Evolutionary conservation across 805 yeast species (phyloP).

Genomic region (Candida sonorensis): DNA sequence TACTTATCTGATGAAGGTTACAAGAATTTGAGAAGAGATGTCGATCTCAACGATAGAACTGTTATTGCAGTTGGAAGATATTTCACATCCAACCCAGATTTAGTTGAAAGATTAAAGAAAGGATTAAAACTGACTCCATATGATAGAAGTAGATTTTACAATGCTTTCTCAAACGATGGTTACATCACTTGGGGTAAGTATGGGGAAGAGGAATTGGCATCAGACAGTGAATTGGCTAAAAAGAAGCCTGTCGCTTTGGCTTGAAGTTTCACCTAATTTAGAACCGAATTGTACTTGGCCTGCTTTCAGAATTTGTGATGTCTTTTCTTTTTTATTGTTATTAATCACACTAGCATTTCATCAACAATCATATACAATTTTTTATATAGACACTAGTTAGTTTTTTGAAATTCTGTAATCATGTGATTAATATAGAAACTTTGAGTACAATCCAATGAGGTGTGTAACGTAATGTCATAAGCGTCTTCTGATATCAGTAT

Average conservation of each 20-base stretch:
- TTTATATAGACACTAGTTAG: too few relatives aligned
- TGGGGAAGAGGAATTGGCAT: constrained; percentile 9
- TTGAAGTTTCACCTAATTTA: too few relatives aligned
- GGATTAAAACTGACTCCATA: constrained; percentile 33
- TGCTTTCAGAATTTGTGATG: too few relatives aligned
- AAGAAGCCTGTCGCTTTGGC: constrained; percentile 8
- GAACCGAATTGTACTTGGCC: too few relatives aligned
- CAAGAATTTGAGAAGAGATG: constrained; percentile 12
- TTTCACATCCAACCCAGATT: constrained; percentile 40
- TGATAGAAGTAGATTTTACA: constrained; percentile 35
- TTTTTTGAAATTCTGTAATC: too few relatives aligned
- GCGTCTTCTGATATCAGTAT: too few relatives aligned
- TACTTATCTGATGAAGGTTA: constrained; percentile 23
- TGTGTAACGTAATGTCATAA: too few relatives aligned
- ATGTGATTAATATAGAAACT: too few relatives aligned
- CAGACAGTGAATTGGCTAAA: constrained; percentile 6
- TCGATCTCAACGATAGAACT: constrained; percentile 34
- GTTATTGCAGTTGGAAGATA: constrained; percentile 34
- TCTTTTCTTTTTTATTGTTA: too few relatives aligned
- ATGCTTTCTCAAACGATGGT: constrained; percentile 13
- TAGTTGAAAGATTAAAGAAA: constrained; percentile 29
- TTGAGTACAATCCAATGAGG: too few relatives aligned
- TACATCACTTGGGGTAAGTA: constrained; percentile 11
- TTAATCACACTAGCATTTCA: too few relatives aligned
- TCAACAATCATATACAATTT: too few relatives aligned